These are phyloP conservation scores for Cordyceps tenuipes DNA, from an alignment of 2,329 filamentous ascomycete species.

Conservation along the genomic window DNA sequence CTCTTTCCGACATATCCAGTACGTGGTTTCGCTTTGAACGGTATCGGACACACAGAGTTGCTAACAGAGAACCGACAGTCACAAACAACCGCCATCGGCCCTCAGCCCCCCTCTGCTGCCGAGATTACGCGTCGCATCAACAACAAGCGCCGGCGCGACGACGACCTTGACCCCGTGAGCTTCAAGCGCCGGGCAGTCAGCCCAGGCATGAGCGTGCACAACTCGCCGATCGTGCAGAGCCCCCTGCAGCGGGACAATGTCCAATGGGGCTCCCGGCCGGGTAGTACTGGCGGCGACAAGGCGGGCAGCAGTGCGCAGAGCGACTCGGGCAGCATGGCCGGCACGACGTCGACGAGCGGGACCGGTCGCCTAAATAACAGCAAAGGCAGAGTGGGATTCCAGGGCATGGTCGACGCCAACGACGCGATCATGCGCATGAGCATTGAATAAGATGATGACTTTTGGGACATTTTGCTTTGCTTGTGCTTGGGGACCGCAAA, in stretches of 20 bases:
- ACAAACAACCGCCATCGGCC: slow-evolving; percentile 23
- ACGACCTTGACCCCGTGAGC: slow-evolving; percentile 78
- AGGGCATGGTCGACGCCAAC: slow-evolving; percentile 93
- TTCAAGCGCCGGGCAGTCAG: slow-evolving; percentile 91
- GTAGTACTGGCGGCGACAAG: slow-evolving; percentile 50
- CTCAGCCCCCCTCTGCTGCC: slow-evolving; percentile 53
- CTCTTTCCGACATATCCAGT: slow-evolving; percentile 27
- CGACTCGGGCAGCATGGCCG: slow-evolving; percentile 35
- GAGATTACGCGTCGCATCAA: slow-evolving; percentile 73
- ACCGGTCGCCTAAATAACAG: slow-evolving; percentile 38
- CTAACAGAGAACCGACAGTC: slow-evolving; percentile 19
- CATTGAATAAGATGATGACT: slow-evolving; percentile 57
- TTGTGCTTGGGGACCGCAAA: not conserved
- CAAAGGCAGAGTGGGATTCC: slow-evolving; percentile 64
- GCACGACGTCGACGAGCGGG: slow-evolving; percentile 17
- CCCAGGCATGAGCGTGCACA: slow-evolving; percentile 83
- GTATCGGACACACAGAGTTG: not conserved
- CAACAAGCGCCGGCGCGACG: slow-evolving; percentile 77
- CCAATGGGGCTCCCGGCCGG: slow-evolving; percentile 64
- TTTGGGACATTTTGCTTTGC: not conserved
- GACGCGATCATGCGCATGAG: slow-evolving; percentile 96
- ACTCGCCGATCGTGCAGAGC: slow-evolving; percentile 80
- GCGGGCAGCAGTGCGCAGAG: slow-evolving; percentile 45
- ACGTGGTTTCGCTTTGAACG: not conserved
- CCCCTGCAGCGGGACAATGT: slow-evolving; percentile 64